A percentile compares a stretch with the other conserved stretches of the same genome.
phyloP scores from a whole-genome alignment of 225 moss, liverwort and hornwort genomes.

The Physcomitrellopsis africana region DNA sequence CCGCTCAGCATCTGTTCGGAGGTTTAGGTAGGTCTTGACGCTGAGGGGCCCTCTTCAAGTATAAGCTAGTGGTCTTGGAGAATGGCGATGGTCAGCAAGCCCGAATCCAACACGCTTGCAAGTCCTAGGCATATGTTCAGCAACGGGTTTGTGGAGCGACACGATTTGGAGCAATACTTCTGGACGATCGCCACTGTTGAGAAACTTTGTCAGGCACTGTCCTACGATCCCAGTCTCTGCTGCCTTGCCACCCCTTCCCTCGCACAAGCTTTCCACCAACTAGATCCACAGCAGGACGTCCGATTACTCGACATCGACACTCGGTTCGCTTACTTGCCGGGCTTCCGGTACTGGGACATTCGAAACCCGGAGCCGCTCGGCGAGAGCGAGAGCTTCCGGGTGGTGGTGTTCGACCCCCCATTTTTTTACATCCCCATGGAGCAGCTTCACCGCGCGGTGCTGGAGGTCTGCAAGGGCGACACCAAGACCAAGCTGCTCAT shows the following conservation, averaged over 20 bases:
- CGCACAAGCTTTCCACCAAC: conserved; percentile 64
- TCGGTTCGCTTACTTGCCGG: conserved; percentile 68
- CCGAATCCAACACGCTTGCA: background rate
- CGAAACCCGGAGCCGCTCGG: conserved; percentile 41
- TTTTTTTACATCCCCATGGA: conserved; percentile 76
- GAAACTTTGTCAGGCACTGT: conserved; percentile 45
- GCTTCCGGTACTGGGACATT: conserved; percentile 75
- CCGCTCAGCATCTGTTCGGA: background rate
- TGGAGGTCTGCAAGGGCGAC: conserved; percentile 68
- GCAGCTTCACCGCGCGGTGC: conserved; percentile 56
- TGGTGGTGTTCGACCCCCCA: conserved; percentile 73
- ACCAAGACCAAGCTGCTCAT: conserved; percentile 56
- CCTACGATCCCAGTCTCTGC: conserved; percentile 47
- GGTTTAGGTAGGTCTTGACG: no score
- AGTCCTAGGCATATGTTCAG: conserved; percentile 63
- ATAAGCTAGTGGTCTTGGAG: background rate
- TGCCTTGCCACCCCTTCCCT: conserved; percentile 70
- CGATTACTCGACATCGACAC: conserved; percentile 69
- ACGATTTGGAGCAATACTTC: conserved; percentile 73
- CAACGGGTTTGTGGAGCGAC: conserved; percentile 66
- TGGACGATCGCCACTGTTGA: conserved; percentile 64
- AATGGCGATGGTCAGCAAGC: conserved; percentile 22
- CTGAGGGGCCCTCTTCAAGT: no score
- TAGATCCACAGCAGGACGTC: conserved; percentile 47
- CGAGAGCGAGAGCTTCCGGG: conserved; percentile 44